Percentiles rank a stretch among this genome's conserved stretches.
Conservation (phyloP, 345 rosid genomes). For the Ailanthus altissimus region DNA sequence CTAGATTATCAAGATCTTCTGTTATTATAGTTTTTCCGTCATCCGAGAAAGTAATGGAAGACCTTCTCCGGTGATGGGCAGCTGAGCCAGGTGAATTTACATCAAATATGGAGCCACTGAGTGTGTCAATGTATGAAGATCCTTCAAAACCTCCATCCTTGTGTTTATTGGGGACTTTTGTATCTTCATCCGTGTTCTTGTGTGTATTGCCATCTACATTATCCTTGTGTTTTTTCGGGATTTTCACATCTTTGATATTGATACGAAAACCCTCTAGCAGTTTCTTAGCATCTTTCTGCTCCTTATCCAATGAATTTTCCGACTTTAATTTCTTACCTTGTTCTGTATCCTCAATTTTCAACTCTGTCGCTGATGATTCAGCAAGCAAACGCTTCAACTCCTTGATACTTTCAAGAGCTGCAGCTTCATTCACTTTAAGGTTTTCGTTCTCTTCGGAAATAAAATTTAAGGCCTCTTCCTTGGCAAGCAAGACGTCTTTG, state of each 20-base stretch:
- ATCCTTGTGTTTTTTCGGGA: conserved; percentile 43
- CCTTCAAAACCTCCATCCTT: conserved; percentile 26
- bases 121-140: conserved; percentile 37
- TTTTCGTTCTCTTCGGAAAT: conserved; percentile 62
- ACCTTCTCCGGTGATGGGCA: conserved; percentile 43
- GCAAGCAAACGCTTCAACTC: conserved; percentile 55
- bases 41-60: conserved; percentile 38
- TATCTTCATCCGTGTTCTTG: conserved; percentile 39
- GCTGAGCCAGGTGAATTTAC: conserved; percentile 49
- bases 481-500: conserved; percentile 56
- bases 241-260: conserved; percentile 53
- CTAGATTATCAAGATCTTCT: conserved; percentile 56
- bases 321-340: conserved; percentile 27
- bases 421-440: conserved; percentile 58
- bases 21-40: conserved; percentile 41
- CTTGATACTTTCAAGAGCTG: conserved; percentile 55
- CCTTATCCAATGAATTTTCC: conserved; percentile 29
- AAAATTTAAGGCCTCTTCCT: conserved; percentile 62
- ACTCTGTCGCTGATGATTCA: conserved; percentile 35
- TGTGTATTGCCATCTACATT: conserved; percentile 24
- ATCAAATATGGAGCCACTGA: conserved; percentile 80
- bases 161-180: conserved; percentile 15
- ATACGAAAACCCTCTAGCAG: conserved; percentile 49
- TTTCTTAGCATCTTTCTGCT: conserved; percentile 29
- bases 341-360: conserved; percentile 24